Percentiles rank a stretch among this genome's conserved stretches.
phyloP scores from a whole-genome alignment of 345 rosid species.

The Bruguiera sexangula region DNA sequence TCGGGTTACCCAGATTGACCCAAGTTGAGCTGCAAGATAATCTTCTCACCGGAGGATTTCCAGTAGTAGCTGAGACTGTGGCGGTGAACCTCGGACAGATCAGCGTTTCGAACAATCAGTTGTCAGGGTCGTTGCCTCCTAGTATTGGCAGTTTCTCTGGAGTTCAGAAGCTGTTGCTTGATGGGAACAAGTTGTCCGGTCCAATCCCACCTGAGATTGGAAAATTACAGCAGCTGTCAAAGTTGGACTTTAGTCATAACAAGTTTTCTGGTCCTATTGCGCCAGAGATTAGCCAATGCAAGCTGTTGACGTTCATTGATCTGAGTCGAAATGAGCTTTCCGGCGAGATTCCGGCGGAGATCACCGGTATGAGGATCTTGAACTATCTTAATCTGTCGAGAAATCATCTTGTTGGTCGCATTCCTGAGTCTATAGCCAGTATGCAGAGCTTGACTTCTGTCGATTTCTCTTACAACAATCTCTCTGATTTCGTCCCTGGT shows the following conservation, averaged over 20 bases:
- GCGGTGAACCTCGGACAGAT: constrained; percentile 67
- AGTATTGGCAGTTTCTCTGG: constrained; percentile 72
- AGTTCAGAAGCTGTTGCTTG: constrained; percentile 79
- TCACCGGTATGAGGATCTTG: constrained; percentile 71
- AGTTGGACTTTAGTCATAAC: constrained; percentile 78
- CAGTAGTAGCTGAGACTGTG: constrained; percentile 36
- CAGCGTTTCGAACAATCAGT: constrained; percentile 70
- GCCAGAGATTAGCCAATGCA: constrained; percentile 72
- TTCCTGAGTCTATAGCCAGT: constrained; percentile 64
- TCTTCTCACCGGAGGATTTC: constrained; percentile 59
- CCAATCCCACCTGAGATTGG: constrained; percentile 75
- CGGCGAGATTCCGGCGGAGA: constrained; percentile 73
- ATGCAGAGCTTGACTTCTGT: constrained; percentile 95
- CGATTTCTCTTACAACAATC: constrained; percentile 88
- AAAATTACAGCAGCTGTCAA: constrained; percentile 68
- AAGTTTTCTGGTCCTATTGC: constrained; percentile 59
- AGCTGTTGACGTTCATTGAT: constrained; percentile 72
- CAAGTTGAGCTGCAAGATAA: constrained; percentile 85
- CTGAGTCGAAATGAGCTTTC: constrained; percentile 77
- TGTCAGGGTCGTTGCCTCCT: constrained; percentile 69
- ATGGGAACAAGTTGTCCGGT: constrained; percentile 78
- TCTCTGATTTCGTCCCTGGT: constrained; percentile 83
- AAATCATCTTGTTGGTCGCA: constrained; percentile 65
- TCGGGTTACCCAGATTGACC: constrained; percentile 61
- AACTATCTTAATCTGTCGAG: constrained; percentile 82